These are phyloP conservation scores for Agaricus blazei DNA, from an alignment of 768 basidiomycete species.

Conservation along the genomic window DNA sequence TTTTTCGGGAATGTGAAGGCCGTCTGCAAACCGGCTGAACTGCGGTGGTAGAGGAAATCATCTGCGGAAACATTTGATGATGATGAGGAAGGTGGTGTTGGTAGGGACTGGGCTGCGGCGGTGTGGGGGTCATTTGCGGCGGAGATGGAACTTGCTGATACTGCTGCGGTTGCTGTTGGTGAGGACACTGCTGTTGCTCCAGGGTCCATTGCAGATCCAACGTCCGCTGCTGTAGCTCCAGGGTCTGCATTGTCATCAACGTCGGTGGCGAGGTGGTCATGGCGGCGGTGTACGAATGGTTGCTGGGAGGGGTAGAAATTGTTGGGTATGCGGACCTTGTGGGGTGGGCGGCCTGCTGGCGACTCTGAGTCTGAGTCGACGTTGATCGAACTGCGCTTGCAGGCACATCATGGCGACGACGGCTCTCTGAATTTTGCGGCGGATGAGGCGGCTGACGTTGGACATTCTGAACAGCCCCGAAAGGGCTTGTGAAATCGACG, in stretches of 20 bases:
- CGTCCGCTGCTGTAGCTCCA: no score
- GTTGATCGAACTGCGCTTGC: conserved; percentile 21
- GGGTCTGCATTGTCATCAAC: not conserved
- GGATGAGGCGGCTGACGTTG: not conserved
- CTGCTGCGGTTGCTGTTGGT: not conserved
- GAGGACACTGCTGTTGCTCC: no score
- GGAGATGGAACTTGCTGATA: conserved; percentile 12
- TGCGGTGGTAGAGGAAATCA: conserved; percentile 5
- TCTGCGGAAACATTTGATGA: conserved; percentile 10
- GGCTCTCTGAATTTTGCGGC: not conserved
- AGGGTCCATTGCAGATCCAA: no score
- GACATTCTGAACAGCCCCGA: conserved; percentile 10
- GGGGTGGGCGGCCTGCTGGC: not conserved
- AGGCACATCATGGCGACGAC: not conserved
- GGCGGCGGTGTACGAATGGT: conserved; percentile 5
- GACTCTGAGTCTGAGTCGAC: not conserved
- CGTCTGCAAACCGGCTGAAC: no score
- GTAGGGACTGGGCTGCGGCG: conserved; percentile 21
- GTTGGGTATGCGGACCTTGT: conserved; percentile 27
- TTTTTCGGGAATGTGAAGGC: no score
- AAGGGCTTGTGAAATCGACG: conserved; percentile 14
- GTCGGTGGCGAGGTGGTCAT: no score
- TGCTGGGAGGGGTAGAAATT: conserved; percentile 23
- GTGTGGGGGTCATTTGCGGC: conserved; percentile 9
- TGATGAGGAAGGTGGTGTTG: conserved; percentile 20